Evolutionary conservation across 805 yeast genomes (phyloP), one percentile per base, ranked within the genome.

Genomic region (Brettanomyces anomalus): DNA sequence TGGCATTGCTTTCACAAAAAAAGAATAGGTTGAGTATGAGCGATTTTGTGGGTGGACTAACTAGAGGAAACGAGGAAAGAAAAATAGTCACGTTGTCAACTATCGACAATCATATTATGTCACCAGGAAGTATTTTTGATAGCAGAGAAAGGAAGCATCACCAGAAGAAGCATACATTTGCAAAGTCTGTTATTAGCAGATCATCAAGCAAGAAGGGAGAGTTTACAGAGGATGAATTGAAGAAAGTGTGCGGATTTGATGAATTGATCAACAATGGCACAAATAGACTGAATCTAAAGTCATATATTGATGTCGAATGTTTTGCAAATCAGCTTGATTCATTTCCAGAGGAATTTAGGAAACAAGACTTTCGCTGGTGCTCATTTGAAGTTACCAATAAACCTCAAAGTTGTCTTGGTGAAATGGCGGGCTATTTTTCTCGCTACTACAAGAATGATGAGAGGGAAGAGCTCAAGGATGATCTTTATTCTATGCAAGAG

Each of bases 401-500:
- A 24, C 47, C 61, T 5, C 49, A 55, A 24, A 17, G 37, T 7
- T 36, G 46, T 42, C 45, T 61, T 20, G 43, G 40, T 13, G 46
- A 43, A 6, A 58, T 58, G 62, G 50, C 53, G 5, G 46, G 50
- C 11, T 40, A 54, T 6, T 61, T 62, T 4, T 43, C 51, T 1
- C 54, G 51, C 35, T 51, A 42, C 34, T 54, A 65, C 37, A 46
- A 57, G 18, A 56, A 64, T 13, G 82, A 76, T 46, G 82, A 76
- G 32, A 62, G 77, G 46, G 77, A 71, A 35, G 81, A 76, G 35
- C 52, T 77, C 40, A 64, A 71, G 11, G 79, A 79, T 36, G 67
- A 68, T 18, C 48, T 79, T 8, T 71, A 67, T 3, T 55, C 58
- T 3, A 41, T 74, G 35, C 68, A 71, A 1, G 58, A 62, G 3